phyloP scores from a whole-genome alignment of 2,329 filamentous ascomycete genomes.

The Endocalyx cinctus region DNA sequence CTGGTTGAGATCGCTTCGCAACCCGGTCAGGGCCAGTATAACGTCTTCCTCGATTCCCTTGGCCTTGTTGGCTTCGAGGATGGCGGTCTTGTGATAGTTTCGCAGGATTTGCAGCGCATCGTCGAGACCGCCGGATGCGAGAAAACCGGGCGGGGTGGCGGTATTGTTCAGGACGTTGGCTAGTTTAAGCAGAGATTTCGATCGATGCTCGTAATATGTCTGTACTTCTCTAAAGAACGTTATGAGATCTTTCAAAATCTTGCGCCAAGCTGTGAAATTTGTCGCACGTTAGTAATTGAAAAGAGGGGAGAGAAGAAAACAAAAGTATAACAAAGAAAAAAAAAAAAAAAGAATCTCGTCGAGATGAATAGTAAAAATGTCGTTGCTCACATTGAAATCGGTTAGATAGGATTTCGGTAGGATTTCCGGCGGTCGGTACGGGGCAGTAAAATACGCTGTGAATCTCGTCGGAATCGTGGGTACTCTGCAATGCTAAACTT shows the following conservation, averaged over 20 bases:
- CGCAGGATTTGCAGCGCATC: slow-evolving; percentile 80
- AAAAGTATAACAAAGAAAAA: slow-evolving; percentile 1
- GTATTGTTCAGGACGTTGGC: slow-evolving; percentile 82
- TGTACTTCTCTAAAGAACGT: slow-evolving; percentile 92
- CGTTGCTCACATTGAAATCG: slow-evolving; percentile 74
- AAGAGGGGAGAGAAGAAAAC: not conserved
- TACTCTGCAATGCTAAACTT: slow-evolving; percentile 70
- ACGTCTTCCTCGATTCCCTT: slow-evolving; percentile 89
- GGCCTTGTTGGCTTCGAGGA: slow-evolving; percentile 80
- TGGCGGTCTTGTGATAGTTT: slow-evolving; percentile 75
- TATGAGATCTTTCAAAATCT: slow-evolving; percentile 90
- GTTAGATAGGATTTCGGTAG: slow-evolving; percentile 80
- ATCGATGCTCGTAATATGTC: slow-evolving; percentile 77
- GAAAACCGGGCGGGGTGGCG: slow-evolving; percentile 67
- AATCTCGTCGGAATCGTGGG: slow-evolving; percentile 61
- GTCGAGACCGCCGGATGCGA: slow-evolving; percentile 76
- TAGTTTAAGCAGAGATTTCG: slow-evolving; percentile 78
- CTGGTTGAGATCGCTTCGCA: slow-evolving; percentile 83
- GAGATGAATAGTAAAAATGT: too few relatives aligned
- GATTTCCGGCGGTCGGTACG: slow-evolving; percentile 79
- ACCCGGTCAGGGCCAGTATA: slow-evolving; percentile 76
- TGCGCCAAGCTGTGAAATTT: slow-evolving; percentile 73
- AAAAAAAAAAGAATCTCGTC: too few relatives aligned
- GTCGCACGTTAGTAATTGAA: not conserved
- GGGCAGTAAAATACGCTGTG: slow-evolving; percentile 88